Base-by-base conservation (phyloP, 2,329 filamentous ascomycete species). In the Ophiocordyceps camponoti-leonardi region DNA sequence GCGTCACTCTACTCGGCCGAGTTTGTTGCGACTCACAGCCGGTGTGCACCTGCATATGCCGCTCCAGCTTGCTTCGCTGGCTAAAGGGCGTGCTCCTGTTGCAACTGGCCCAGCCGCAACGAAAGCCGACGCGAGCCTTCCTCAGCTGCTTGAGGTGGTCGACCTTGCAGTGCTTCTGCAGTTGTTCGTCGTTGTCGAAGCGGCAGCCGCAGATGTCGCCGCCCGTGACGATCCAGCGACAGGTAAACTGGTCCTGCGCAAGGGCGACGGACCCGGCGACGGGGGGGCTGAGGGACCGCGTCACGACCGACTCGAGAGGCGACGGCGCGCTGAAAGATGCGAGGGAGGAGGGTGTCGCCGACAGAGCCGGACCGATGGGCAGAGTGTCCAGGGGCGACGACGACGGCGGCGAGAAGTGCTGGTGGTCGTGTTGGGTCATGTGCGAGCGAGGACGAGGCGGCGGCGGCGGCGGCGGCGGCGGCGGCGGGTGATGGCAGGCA, bases 1-100 rank as follows among this genome's bases (percentile, higher is more conserved):
- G 30, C n/a, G n/a, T n/a, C n/a, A n/a, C n/a, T n/a, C n/a, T n/a
- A 41, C 30, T 23, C 49, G 47, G 39, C 30, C 22, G 26, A 35
- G 3, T 16, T 2, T 23, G 42, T 13, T 18, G 41, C 8, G 16
- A 65, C 75, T 65, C 61, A 78, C 75, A 74, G 44, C 75, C 75
- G 16, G 77, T 81, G 55, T 82, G 78, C 2, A 72, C 76, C 51
- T 79, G 75, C 58, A 81, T 69, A 53, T 82, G 78, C 41, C 78
- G 66, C 50, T 79, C 76, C 18, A 81, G 64, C 54, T 82, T 81
- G 56, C 74, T 77, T 52, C 73, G 67, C 52, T 78, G 75, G 2
- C 66, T 67, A 49, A 80, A 80, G 16, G 69, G 67, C 5, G 65
- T 64, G 33, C 68, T 61, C 33, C 76, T 70, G 31, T 62, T 63